A percentile compares a stretch with the other conserved stretches of the same genome.
Conservation (phyloP, 441 rosid species). For the Adansonia madagascariensis region DNA sequence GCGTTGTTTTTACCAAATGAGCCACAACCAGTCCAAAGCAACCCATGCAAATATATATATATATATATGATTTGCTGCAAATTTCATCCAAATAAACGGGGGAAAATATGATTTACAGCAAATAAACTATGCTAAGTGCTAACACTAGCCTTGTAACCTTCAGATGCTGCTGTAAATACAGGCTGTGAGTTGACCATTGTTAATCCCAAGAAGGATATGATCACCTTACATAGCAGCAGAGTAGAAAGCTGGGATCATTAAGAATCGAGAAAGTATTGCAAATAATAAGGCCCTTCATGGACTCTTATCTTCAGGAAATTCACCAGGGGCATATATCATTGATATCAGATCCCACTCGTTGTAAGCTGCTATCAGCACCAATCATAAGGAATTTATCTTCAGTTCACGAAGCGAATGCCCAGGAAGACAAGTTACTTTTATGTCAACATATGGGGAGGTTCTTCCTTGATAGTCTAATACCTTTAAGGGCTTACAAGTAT, state of each 20-base stretch:
- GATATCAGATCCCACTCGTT: constrained; percentile 66
- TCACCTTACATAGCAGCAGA: constrained; percentile 88
- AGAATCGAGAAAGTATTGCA: constrained; percentile 54
- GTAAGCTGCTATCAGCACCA: constrained; percentile 63
- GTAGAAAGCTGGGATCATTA: constrained; percentile 75
- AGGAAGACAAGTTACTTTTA: not conserved
- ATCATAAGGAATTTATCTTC: not conserved
- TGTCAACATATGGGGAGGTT: not conserved
- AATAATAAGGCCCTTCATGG: constrained; percentile 48
- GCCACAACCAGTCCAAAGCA: constrained; percentile 86
- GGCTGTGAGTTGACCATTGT: too few relatives aligned
- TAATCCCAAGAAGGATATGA: not conserved
- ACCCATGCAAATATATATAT: constrained; percentile 49
- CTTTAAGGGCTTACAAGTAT: too few relatives aligned
- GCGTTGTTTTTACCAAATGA: constrained; percentile 59
- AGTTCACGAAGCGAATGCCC: not conserved
- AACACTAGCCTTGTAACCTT: constrained; percentile 71
- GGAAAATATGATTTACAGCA: not conserved
- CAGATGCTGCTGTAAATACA: too few relatives aligned
- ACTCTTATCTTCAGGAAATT: constrained; percentile 62
- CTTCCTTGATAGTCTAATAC: constrained; percentile 29
- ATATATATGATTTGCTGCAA: too few relatives aligned
- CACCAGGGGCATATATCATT: constrained; percentile 59
- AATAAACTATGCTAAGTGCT: not conserved
- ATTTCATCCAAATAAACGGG: not conserved